Conservation (phyloP, 176 grass and related monocot species). For the Phragmites australis region DNA sequence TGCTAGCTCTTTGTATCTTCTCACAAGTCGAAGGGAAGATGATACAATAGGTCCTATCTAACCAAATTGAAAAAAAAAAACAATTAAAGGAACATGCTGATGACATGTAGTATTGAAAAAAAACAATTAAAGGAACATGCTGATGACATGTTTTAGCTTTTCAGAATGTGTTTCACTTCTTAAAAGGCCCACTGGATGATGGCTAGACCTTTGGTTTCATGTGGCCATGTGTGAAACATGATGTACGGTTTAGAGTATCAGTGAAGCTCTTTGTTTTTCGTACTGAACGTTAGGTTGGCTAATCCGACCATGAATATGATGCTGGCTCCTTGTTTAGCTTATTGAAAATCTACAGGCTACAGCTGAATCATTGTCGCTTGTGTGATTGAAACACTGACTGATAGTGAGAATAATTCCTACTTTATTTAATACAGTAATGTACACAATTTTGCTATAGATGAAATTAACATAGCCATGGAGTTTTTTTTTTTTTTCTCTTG, state of each 20-base stretch:
- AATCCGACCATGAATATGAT: not conserved
- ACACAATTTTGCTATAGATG: no score
- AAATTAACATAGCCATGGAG: no score
- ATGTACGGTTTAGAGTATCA: not conserved
- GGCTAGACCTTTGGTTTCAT: not conserved
- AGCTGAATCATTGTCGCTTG: not conserved
- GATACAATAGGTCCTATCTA: constrained; percentile 1
- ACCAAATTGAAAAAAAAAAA: constrained; percentile 11
- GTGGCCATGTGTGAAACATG: constrained; percentile 25
- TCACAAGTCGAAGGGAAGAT: not conserved
- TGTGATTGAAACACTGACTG: not conserved
- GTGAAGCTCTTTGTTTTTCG: no score
- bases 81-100: constrained; percentile 10
- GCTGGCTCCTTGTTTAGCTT: not conserved
- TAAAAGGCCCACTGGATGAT: constrained; percentile 6
- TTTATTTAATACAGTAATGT: no score
- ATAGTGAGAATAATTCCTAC: not conserved
- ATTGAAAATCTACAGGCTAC: not conserved
- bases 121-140: not conserved
- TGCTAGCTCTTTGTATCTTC: constrained; percentile 1
- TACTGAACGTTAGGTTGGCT: not conserved
- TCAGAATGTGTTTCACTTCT: not conserved
- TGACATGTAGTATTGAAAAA: not conserved
- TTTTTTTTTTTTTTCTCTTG: no score
- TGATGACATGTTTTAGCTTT: not conserved